Base-by-base conservation (phyloP, 257 asterid genomes). In the Oldenlandia corymbosa region DNA sequence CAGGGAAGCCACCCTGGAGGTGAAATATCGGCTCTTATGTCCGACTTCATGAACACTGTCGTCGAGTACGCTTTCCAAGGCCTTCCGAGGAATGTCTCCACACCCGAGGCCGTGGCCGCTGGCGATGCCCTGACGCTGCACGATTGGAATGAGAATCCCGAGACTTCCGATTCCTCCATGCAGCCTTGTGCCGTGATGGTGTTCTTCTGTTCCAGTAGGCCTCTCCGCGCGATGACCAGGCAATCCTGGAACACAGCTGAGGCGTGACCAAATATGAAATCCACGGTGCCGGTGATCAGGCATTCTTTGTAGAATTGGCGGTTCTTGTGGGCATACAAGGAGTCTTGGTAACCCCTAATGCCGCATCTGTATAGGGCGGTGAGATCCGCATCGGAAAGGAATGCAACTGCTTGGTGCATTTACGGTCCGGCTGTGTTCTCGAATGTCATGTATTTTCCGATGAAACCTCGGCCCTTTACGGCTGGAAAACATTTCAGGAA, bases 261-360 rank as follows among this genome's bases (percentile, higher is more conserved):
- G 0, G 99, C 99, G 17, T 92, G 87, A 3, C 99, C 99, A 20
- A 92, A 89, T 24, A 92, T 86, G 87, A 73, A 92, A 77, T 92
- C 99, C 9, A 92, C 64, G 0, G 97, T 92, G 5, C 99, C 99
- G 37, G 72, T 85, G 24, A 92, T 81, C 71, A 82, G 85, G 51
- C 97, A 92, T 48, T 92, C 99, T 12, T 97, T 45, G 69, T 80
- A 92, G 75, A 89, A 92, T 70, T 92, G 99, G 7, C 97, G 54
- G 71, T 83, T 85, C 0, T 96, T 77, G 32, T 92, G 99, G 30
- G 66, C 94, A 14, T 92, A 92, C 2, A 92, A 51, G 0, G 95
- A 72, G 78, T 92, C 99, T 31, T 92, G 99, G 78, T 68, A 80
- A 11, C 99, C 99, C 4, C 53, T 39, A 5, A 92, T 57, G 58